A percentile compares a stretch with the other conserved stretches of the same genome.
Conservation (phyloP, 129 eudicot genomes). For the Lactuca sativa region DNA sequence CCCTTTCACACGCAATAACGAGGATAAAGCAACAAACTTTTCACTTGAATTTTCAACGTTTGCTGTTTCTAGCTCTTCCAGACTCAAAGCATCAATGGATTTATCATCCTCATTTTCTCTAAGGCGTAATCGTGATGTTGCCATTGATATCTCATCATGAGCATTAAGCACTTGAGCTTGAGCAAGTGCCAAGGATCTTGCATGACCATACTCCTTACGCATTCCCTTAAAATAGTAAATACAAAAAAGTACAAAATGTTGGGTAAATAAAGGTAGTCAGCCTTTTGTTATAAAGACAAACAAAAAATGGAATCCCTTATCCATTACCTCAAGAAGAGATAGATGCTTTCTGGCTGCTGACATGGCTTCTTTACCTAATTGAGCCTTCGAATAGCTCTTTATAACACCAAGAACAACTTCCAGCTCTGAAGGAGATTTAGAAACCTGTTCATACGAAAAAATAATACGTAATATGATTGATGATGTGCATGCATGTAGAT, state of each 20-base stretch:
- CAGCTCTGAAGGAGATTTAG: slow-evolving; percentile 89
- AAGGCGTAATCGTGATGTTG: slow-evolving; percentile 82
- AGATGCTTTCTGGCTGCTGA: slow-evolving; percentile 72
- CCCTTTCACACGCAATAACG: slow-evolving; percentile 73
- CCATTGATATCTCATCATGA: slow-evolving; percentile 97
- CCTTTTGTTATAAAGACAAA: neutral
- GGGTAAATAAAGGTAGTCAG: neutral
- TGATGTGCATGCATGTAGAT: no score
- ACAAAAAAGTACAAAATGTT: slow-evolving; percentile 2
- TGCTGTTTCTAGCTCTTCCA: slow-evolving; percentile 73
- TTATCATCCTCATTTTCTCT: slow-evolving; percentile 73
- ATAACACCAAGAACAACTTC: slow-evolving; percentile 81
- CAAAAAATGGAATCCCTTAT: neutral
- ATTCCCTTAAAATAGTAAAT: slow-evolving; percentile 46
- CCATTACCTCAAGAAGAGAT: slow-evolving; percentile 74
- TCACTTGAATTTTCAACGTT: slow-evolving; percentile 75
- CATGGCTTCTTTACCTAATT: slow-evolving; percentile 53
- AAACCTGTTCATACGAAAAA: slow-evolving; percentile 53
- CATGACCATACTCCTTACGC: slow-evolving; percentile 90
- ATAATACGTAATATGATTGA: neutral
- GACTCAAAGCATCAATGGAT: slow-evolving; percentile 72
- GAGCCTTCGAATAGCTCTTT: slow-evolving; percentile 64
- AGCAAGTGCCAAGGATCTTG: slow-evolving; percentile 82
- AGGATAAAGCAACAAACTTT: slow-evolving; percentile 61
- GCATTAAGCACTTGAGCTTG: slow-evolving; percentile 97